These are phyloP conservation scores for Candida suzukii DNA, from an alignment of 805 yeast genomes.

Conservation along the genomic window DNA sequence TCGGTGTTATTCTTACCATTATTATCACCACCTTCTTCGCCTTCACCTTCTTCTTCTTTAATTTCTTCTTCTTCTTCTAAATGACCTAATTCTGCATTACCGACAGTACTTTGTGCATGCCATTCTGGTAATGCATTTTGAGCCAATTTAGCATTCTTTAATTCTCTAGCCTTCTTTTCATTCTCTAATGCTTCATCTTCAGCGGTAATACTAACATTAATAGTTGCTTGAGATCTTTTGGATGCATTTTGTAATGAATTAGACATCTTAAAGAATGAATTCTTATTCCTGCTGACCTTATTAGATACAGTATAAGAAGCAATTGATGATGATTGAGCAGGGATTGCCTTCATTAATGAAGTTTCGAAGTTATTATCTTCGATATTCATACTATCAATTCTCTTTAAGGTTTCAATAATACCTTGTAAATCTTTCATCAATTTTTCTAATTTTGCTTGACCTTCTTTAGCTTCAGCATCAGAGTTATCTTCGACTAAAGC, in stretches of 20 bases:
- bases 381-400: constrained; percentile 70
- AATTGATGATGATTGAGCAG: constrained; percentile 64
- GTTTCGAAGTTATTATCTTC: constrained; percentile 89
- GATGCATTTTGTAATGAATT: constrained; percentile 27
- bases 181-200: constrained; percentile 56
- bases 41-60: constrained; percentile 13
- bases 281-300: constrained; percentile 21
- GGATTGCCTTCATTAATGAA: constrained; percentile 74
- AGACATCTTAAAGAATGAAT: constrained; percentile 11
- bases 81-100: constrained; percentile 51
- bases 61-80: constrained; percentile 25
- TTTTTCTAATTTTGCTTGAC: constrained; percentile 74
- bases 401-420: constrained; percentile 71
- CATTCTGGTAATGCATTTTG: constrained; percentile 96
- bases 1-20: too few relatives aligned
- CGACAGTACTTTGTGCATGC: constrained; percentile 91
- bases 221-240: constrained; percentile 64
- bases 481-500: constrained; percentile 82
- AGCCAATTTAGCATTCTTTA: constrained; percentile 62
- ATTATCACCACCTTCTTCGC: constrained; percentile 7
- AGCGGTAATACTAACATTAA: constrained; percentile 85
- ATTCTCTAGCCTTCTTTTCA: constrained; percentile 59
- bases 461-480: constrained; percentile 69
- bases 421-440: constrained; percentile 90
- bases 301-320: constrained; percentile 65